phyloP scores from a whole-genome alignment of 176 grass and related monocot genomes.

The Phyllostachys edulis region DNA sequence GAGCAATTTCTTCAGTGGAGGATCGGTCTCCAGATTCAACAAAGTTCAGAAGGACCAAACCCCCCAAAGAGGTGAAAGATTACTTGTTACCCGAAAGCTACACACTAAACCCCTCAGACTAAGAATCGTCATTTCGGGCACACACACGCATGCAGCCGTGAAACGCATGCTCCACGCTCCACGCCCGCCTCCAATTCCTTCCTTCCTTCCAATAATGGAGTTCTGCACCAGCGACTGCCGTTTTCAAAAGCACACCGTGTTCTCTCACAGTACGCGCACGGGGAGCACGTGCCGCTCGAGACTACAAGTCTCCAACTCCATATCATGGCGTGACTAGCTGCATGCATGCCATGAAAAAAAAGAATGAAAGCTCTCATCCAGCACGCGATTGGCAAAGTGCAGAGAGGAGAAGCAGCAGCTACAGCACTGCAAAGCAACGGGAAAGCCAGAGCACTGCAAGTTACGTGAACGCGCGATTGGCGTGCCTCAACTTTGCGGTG shows the following conservation, averaged over 20 bases:
- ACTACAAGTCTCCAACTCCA: background rate
- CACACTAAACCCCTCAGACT: background rate
- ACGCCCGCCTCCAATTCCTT: background rate
- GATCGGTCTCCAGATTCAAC: background rate
- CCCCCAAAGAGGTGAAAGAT: background rate
- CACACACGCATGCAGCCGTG: background rate
- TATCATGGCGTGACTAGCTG: background rate
- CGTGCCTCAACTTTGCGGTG: background rate
- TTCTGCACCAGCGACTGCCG: background rate
- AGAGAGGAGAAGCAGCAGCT: background rate
- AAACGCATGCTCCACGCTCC: background rate
- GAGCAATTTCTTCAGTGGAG: too few species aligned
- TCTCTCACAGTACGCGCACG: background rate
- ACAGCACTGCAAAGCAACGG: background rate
- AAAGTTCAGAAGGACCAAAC: background rate
- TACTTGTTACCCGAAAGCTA: background rate
- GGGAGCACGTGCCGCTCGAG: background rate
- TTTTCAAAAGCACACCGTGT: background rate
- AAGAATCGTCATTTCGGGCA: background rate
- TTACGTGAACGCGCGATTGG: background rate
- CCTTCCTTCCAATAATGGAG: background rate
- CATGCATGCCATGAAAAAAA: background rate
- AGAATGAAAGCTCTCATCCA: too few species aligned
- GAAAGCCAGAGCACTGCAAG: background rate
- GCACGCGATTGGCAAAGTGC: background rate